Evolutionary conservation across 306 rosid genomes (phyloP), one percentile per base, ranked within the genome.

Genomic region (Vigna mungo): DNA sequence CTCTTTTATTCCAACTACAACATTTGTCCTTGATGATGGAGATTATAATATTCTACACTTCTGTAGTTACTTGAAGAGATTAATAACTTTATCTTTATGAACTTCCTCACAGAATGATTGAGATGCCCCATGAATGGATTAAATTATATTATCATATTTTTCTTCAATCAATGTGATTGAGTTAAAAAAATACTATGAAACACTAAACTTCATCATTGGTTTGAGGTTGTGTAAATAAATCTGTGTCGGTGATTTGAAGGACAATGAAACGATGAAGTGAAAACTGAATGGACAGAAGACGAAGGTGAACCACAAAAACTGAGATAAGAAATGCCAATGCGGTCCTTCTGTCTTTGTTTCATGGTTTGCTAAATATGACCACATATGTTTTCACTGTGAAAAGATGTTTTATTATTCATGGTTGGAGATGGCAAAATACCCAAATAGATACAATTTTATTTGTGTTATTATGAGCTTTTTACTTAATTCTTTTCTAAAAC

Each of bases 251-350:
- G 4, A 2, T 23, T 58, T 44, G 6, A 74, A 74, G 78, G 69
- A 59, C 78, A 43, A 43, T 1, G 44, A 41, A 27, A 75, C 47
- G 10, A 7, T 36, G 25, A 68, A 48, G 39, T 68, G 44, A 32
- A 47, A 5, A 30, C 17, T 70, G 1, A 15, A 32, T 5, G 62
- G 32, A 3, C 62, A 70, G 13, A 7, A 36, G 36, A 43, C n/a
- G 43, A 77, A 77, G n/a, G n/a, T 55, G 59, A 68, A 46, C 68
- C 49, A 55, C 48, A 41, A 16, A 66, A 43, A 6, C 32, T 4
- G 17, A 4, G 70, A 23, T 67, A 36, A 51, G 41, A 39, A 36
- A 68, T 2, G 39, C 37, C 36, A 21, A 68, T 2, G 17, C 37
- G 48, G 76, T 68, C 49, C 21, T 27, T 43, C 27, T 9, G 20